Evolutionary conservation across 768 basidiomycete genomes (phyloP).

Genomic region (Pulveroboletus frians): DNA sequence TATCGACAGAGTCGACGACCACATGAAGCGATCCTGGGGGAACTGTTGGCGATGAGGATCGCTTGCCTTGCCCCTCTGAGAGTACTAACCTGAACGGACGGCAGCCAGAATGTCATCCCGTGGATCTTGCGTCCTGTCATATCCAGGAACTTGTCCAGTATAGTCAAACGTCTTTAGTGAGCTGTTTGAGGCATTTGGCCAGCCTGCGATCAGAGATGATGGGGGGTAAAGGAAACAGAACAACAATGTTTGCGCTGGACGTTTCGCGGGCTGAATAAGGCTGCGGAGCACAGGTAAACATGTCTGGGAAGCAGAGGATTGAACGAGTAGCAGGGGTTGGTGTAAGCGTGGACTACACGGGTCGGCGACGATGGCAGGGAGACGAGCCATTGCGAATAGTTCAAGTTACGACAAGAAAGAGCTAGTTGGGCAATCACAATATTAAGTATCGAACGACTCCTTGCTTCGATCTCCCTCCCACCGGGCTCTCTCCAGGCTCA

Average conservation of each 20-base stretch:
- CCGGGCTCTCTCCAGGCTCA: constrained; percentile 39
- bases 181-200: constrained; percentile 15
- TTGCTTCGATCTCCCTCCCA: constrained; percentile 38
- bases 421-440: background rate
- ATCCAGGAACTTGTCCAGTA: constrained; percentile 49
- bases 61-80: background rate
- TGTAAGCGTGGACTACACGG: constrained; percentile 20
- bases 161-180: constrained; percentile 45
- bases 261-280: constrained; percentile 32
- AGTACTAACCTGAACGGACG: constrained; percentile 34
- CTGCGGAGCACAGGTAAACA: constrained; percentile 50
- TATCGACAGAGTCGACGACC: constrained; percentile 70
- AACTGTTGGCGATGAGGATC: constrained; percentile 27
- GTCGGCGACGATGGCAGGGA: constrained; percentile 27
- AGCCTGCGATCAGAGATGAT: constrained; percentile 36
- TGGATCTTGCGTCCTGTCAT: constrained; percentile 36
- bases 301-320: constrained; percentile 57
- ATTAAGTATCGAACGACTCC: constrained; percentile 8
- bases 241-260: constrained; percentile 34
- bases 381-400: constrained; percentile 21
- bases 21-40: constrained; percentile 50
- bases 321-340: constrained; percentile 48
- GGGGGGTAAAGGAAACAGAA: constrained; percentile 58
- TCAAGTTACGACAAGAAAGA: background rate
- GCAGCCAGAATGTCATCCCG: constrained; percentile 37